These are phyloP conservation scores for Gaeumannomyces sp. DNA, from an alignment of 2,329 filamentous ascomycete genomes.

Conservation along the genomic window DNA sequence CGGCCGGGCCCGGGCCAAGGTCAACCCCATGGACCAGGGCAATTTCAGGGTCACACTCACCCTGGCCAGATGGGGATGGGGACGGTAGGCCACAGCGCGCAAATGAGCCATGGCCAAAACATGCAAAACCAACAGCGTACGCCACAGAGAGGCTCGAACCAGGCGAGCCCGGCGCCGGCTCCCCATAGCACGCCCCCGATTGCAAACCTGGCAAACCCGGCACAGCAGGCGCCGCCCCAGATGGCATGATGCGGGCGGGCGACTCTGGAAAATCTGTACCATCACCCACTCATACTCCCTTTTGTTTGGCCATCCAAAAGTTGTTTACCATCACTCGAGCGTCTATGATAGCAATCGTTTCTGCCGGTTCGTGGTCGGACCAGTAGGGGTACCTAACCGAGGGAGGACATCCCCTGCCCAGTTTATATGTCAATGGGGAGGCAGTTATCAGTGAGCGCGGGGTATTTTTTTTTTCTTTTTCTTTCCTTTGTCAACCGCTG, in stretches of 20 bases:
- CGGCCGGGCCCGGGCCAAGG: constrained; percentile 1
- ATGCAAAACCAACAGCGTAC: constrained; percentile 3
- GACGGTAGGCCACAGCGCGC: constrained; percentile 8
- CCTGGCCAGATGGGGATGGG: constrained; percentile 4
- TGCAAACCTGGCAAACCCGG: constrained; percentile 17
- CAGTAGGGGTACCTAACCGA: background rate
- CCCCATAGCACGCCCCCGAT: constrained; percentile 26
- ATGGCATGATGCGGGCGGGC: background rate
- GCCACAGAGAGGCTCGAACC: constrained; percentile 13
- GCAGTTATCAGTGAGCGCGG: background rate
- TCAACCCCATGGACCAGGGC: background rate
- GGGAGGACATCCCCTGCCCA: background rate
- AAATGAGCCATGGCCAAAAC: background rate
- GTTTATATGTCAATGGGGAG: background rate
- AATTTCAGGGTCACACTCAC: constrained; percentile 3
- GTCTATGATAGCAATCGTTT: constrained; percentile 6
- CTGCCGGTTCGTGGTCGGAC: background rate
- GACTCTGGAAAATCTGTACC: background rate
- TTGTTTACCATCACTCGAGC: constrained; percentile 9
- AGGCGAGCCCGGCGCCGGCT: constrained; percentile 22
- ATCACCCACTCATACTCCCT: background rate
- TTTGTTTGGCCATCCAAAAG: background rate
- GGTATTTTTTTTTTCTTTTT: background rate
- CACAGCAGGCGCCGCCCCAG: constrained; percentile 5
- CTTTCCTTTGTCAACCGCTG: no score